Evolutionary conservation across 129 eudicot species (phyloP).

Genomic region (Saposhnikovia divaricata): DNA sequence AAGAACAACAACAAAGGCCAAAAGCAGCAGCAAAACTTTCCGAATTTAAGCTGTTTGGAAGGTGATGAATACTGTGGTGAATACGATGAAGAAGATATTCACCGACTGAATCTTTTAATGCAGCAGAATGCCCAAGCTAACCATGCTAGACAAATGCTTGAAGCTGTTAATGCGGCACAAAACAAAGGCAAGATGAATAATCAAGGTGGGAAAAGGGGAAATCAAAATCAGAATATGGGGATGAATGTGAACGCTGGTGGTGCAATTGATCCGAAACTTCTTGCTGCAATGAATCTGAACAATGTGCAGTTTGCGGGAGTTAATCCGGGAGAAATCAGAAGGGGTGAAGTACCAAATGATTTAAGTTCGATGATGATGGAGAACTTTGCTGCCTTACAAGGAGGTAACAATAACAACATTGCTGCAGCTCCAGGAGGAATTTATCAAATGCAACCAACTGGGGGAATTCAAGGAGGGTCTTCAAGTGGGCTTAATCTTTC

Average conservation of each 20-base stretch:
- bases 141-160: conserved; percentile 34
- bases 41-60: conserved; percentile 25
- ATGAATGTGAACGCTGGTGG: conserved; percentile 27
- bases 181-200: conserved; percentile 22
- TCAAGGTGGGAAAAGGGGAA: conserved; percentile 37
- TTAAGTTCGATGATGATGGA: conserved; percentile 27
- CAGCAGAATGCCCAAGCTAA: conserved; percentile 38
- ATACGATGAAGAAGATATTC: conserved; percentile 26
- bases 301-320: conserved; percentile 13
- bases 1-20: conserved; percentile 30
- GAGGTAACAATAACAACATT: neutral
- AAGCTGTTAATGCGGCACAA: conserved; percentile 18
- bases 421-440: conserved; percentile 17
- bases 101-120: conserved; percentile 32
- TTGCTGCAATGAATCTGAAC: conserved; percentile 28
- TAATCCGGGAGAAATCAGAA: conserved; percentile 32
- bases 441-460: conserved; percentile 30
- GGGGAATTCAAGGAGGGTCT: conserved; percentile 12
- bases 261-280: conserved; percentile 27
- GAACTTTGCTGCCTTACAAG: neutral
- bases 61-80: conserved; percentile 28
- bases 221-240: conserved; percentile 31
- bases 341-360: conserved; percentile 39
- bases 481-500: conserved; percentile 14
- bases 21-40: conserved; percentile 57